Evolutionary conservation across 2,329 filamentous ascomycete genomes (phyloP).

Genomic region (Boeremia lycopersici): DNA sequence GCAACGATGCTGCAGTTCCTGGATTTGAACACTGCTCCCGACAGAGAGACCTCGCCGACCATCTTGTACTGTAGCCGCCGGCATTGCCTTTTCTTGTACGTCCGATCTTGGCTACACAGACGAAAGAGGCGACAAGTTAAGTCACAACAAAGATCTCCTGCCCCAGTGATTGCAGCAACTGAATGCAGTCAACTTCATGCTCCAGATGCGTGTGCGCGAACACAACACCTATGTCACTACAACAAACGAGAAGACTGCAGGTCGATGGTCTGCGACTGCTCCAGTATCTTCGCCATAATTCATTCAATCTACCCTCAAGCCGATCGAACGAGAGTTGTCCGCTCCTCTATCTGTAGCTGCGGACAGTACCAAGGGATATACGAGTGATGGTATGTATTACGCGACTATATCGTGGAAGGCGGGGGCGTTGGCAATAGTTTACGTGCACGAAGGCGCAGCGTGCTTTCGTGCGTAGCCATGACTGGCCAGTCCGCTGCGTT

Average conservation of each 20-base stretch:
- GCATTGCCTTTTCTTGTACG: not conserved
- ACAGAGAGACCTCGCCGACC: conserved; percentile 2
- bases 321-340: no score
- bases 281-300: no score
- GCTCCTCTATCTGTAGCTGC: not conserved
- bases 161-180: no score
- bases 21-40: conserved; percentile 3
- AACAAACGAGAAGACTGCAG: no score
- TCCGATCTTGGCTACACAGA: no score
- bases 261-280: no score
- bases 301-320: no score
- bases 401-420: conserved; percentile 23
- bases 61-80: not conserved
- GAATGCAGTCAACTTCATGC: no score
- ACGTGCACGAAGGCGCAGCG: conserved; percentile 46
- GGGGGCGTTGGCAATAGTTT: conserved; percentile 36
- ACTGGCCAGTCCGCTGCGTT: conserved; percentile 28
- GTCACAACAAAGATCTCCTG: no score
- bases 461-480: conserved; percentile 35
- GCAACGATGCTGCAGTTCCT: conserved; percentile 2
- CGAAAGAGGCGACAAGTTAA: no score
- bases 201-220: no score
- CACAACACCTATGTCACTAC: no score
- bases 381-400: not conserved
- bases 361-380: not conserved